phyloP scores from a whole-genome alignment of 768 basidiomycete genomes.

The Leccinellum rugosiceps region DNA sequence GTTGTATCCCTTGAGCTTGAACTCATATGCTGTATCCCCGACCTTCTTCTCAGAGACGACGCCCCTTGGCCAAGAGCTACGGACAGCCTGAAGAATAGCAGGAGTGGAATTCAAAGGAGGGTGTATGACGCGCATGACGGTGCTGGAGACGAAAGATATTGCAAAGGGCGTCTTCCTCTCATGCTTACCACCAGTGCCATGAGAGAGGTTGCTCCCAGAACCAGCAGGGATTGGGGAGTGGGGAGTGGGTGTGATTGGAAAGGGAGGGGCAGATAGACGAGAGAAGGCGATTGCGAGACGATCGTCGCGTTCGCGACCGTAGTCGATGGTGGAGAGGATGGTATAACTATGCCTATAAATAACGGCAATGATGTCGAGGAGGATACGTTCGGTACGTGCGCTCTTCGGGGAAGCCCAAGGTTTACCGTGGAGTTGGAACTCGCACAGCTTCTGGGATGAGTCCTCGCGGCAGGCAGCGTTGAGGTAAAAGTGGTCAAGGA shows the following conservation, averaged over 20 bases:
- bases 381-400: constrained; percentile 60
- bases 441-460: constrained; percentile 52
- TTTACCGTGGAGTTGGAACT: constrained; percentile 65
- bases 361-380: constrained; percentile 62
- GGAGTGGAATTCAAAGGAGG: constrained; percentile 78
- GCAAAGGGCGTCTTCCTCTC: constrained; percentile 56
- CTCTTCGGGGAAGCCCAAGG: constrained; percentile 74
- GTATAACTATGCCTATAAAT: constrained; percentile 61
- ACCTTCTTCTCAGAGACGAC: constrained; percentile 77
- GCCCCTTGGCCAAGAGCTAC: constrained; percentile 76
- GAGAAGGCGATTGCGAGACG: constrained; percentile 70
- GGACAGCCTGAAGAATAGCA: constrained; percentile 76
- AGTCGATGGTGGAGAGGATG: constrained; percentile 69
- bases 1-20: constrained; percentile 79
- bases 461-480: constrained; percentile 54
- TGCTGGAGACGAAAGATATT: constrained; percentile 67
- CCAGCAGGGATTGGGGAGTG: constrained; percentile 39
- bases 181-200: constrained; percentile 32
- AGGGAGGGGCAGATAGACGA: constrained; percentile 37
- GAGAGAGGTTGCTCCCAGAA: constrained; percentile 37
- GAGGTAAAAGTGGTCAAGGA: constrained; percentile 47
- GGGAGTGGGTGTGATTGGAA: constrained; percentile 37
- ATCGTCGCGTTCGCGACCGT: constrained; percentile 75
- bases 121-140: constrained; percentile 65
- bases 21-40: constrained; percentile 68